A percentile compares a stretch with the other conserved stretches of the same genome.
These are phyloP conservation scores for Blattamonas nauphoetae DNA, from an alignment of 78 protist species.

Conservation along the genomic window DNA sequence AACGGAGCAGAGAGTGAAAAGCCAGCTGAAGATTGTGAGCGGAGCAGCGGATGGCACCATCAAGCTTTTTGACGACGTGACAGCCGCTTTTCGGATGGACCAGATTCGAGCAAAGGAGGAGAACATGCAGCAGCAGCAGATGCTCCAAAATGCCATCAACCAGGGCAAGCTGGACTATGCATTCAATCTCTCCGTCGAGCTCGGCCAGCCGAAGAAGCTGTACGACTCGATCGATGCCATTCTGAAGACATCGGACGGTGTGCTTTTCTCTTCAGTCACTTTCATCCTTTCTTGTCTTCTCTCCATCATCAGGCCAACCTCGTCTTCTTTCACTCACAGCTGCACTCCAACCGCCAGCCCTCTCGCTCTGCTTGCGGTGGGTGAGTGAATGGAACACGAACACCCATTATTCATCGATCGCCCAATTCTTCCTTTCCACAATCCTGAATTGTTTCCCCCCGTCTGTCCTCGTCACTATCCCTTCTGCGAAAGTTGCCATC, in stretches of 20 bases:
- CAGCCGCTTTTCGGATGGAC: slow-evolving; percentile 10
- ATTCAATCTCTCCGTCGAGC: slow-evolving; percentile 41
- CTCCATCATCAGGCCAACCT: too few relatives aligned
- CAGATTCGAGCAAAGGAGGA: slow-evolving; percentile 26
- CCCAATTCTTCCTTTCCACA: slow-evolving; percentile 34
- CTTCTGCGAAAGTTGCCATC: neutral
- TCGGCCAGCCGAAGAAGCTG: slow-evolving; percentile 53
- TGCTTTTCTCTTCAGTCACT: too few relatives aligned
- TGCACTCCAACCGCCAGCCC: too few relatives aligned
- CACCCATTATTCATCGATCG: neutral
- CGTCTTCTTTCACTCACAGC: too few relatives aligned
- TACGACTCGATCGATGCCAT: slow-evolving; percentile 9
- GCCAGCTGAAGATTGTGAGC: slow-evolving; percentile 36
- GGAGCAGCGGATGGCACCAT: slow-evolving; percentile 64
- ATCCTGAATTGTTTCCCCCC: slow-evolving; percentile 23
- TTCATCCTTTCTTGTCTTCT: too few relatives aligned
- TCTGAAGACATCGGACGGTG: too few relatives aligned
- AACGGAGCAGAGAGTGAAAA: too few relatives aligned
- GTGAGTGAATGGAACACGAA: slow-evolving; percentile 78
- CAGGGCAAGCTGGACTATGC: slow-evolving; percentile 19
- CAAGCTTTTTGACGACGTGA: slow-evolving; percentile 51
- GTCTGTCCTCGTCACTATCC: neutral
- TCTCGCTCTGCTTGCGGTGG: slow-evolving; percentile 30
- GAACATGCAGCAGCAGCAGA: slow-evolving; percentile 21
- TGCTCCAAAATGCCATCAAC: slow-evolving; percentile 15